Percentiles rank a stretch among this genome's conserved stretches.
These are phyloP conservation scores for Hanseniaspora clermontiae DNA, from an alignment of 805 yeast species.

Conservation along the genomic window DNA sequence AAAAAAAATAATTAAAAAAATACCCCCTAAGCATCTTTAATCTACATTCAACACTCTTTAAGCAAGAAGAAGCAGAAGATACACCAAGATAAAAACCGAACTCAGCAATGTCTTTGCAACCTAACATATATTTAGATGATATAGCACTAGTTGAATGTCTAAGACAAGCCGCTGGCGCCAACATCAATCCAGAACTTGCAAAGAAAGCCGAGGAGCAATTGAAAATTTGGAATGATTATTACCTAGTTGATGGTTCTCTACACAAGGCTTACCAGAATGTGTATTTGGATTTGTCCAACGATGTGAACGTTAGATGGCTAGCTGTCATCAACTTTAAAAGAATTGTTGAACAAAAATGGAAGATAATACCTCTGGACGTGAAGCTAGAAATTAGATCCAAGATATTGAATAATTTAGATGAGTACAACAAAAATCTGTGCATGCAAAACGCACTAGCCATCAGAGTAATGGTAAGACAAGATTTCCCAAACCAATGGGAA, in stretches of 20 bases:
- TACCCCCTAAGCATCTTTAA: too few relatives aligned
- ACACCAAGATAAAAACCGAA: background rate
- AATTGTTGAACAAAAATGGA: conserved; percentile 76
- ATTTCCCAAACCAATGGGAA: conserved; percentile 75
- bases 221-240: conserved; percentile 12
- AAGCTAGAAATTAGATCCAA: conserved; percentile 48
- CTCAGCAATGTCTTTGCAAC: background rate
- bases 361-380: conserved; percentile 51
- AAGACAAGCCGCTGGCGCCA: conserved; percentile 41
- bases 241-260: conserved; percentile 57
- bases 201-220: conserved; percentile 51
- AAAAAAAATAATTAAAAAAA: too few relatives aligned
- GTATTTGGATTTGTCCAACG: conserved; percentile 45
- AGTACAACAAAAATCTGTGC: conserved; percentile 59
- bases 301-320: conserved; percentile 68
- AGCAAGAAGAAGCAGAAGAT: background rate
- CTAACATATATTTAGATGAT: conserved; percentile 19
- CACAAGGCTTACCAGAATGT: conserved; percentile 45
- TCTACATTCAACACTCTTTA: too few relatives aligned
- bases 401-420: conserved; percentile 48
- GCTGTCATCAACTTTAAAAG: conserved; percentile 81
- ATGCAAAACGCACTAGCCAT: conserved; percentile 78
- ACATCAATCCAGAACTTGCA: conserved; percentile 21
- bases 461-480: conserved; percentile 65
- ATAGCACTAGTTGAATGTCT: conserved; percentile 30